A percentile compares a stretch with the other conserved stretches of the same genome.
These are phyloP conservation scores for Zygotorulaspora chibaensis DNA, from an alignment of 805 yeast species.

Conservation along the genomic window DNA sequence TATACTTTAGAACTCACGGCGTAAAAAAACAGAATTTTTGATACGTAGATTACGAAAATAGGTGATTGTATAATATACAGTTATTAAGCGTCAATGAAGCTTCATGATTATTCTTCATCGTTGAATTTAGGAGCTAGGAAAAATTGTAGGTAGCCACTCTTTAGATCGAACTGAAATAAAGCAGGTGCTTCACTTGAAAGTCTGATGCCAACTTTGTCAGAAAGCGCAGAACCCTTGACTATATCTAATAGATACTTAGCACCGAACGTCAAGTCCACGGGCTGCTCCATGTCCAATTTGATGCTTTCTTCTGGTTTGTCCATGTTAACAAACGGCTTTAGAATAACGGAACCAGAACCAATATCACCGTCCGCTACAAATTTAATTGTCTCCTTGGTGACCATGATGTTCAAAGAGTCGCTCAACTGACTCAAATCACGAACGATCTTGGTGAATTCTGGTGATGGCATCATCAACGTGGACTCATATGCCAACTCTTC, in stretches of 20 bases:
- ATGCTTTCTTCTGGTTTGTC: slow-evolving; percentile 75
- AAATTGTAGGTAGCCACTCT: slow-evolving; percentile 87
- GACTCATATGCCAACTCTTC: slow-evolving; percentile 93
- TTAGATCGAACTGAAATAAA: slow-evolving; percentile 80
- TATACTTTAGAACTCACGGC: neutral
- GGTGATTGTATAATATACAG: slow-evolving; percentile 7
- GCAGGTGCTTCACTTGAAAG: slow-evolving; percentile 92
- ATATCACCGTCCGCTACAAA: slow-evolving; percentile 89
- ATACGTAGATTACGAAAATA: neutral
- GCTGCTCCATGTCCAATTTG: slow-evolving; percentile 72
- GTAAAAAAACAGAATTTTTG: neutral
- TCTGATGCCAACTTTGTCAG: slow-evolving; percentile 74
- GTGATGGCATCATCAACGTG: slow-evolving; percentile 78
- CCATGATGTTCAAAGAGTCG: slow-evolving; percentile 80
- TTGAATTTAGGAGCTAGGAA: slow-evolving; percentile 97
- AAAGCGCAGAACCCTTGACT: slow-evolving; percentile 81
- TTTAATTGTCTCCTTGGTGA: slow-evolving; percentile 88
- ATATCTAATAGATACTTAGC: slow-evolving; percentile 86
- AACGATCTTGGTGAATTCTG: slow-evolving; percentile 83
- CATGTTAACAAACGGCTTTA: slow-evolving; percentile 79
- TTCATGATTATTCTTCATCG: slow-evolving; percentile 62
- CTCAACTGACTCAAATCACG: slow-evolving; percentile 83
- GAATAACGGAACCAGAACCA: slow-evolving; percentile 80
- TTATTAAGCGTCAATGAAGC: neutral
- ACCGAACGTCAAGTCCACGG: slow-evolving; percentile 87